Percentiles rank a stretch among this genome's conserved stretches.
These are phyloP conservation scores for Mycena polygramma DNA, from an alignment of 768 basidiomycete genomes.

Conservation along the genomic window DNA sequence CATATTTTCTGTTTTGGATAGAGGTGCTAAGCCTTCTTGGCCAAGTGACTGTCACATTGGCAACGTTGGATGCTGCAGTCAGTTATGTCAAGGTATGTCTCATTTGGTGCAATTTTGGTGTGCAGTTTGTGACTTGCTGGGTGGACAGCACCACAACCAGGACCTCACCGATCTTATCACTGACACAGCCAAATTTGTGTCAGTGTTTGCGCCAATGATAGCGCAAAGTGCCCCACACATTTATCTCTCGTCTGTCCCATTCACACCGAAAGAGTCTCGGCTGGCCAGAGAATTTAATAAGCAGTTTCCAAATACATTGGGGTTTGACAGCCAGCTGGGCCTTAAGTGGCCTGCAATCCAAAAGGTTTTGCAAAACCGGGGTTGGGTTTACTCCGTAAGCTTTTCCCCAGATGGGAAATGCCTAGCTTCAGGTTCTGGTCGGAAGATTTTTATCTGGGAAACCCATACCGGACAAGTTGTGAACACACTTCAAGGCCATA, in stretches of 20 bases:
- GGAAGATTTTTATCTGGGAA: neutral
- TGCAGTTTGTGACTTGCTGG: no score
- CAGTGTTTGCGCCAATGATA: no score
- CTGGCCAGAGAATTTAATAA: neutral
- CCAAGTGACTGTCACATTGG: neutral
- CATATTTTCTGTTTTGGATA: neutral
- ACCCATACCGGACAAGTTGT: neutral
- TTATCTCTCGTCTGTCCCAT: neutral
- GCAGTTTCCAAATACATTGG: neutral
- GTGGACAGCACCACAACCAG: neutral
- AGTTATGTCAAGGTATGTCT: neutral
- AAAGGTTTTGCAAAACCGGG: neutral
- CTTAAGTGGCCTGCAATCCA: no score
- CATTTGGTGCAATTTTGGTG: neutral
- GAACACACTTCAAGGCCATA: no score
- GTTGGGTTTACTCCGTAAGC: neutral
- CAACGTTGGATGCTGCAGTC: neutral
- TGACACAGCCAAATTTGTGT: neutral
- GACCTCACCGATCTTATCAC: neutral
- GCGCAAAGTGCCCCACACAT: neutral
- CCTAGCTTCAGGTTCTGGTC: neutral
- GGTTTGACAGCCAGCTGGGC: neutral
- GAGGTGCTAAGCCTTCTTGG: neutral
- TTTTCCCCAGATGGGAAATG: neutral
- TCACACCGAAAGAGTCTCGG: neutral